Base-by-base conservation (phyloP, 2,329 filamentous ascomycete genomes). In the Colletotrichum salicis region DNA sequence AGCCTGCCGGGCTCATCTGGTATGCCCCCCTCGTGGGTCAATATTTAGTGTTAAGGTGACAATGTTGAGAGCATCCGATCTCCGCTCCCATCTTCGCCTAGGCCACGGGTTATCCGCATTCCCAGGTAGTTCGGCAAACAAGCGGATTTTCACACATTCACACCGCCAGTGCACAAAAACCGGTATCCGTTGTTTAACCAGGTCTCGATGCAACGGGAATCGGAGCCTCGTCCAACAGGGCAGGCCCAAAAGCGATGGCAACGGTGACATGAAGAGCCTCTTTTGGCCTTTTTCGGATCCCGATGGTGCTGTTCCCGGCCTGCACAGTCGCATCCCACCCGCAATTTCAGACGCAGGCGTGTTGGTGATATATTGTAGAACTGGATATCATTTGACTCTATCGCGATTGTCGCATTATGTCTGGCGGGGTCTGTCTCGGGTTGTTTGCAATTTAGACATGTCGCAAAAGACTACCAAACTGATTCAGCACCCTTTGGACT, bases 281-380 rank as follows among this genome's bases (percentile, higher is more conserved):
- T 11, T 45, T 31, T 62, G 48, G 27, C 19, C 29, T 19, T 13
- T 8, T 41, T 41, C 37, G 37, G 15, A 41, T 41, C 13, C n/a
- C 59, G 4, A 5, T 51, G 29, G 45, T n/a, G 29, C 11, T 27
- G 5, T 60, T 19, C 11, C 57, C 15, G 8, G 24, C 13, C 22
- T n/a, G 15, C 33, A 59, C 33, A 45, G 69, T 59, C 11, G 35
- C n/a, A 37, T 51, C 59, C 45, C 48, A 22, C 22, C 58, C 41
- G 48, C 6, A 22, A 35, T 56, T 51, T 54, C 54, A 59, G 58
- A 64, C 59, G 15, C 59, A 11, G 19, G 33, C 22, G 27, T 22
- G 69, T 64, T 64, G 54, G 59, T 60, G 45, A 64, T 64, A 69
- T 69, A 64, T 64, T 64, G 69, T 48, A 64, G 35, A 31, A 33